Conservation (phyloP, 1,284 basidiomycete species). For the Pseudozyma flocculosa region DNA sequence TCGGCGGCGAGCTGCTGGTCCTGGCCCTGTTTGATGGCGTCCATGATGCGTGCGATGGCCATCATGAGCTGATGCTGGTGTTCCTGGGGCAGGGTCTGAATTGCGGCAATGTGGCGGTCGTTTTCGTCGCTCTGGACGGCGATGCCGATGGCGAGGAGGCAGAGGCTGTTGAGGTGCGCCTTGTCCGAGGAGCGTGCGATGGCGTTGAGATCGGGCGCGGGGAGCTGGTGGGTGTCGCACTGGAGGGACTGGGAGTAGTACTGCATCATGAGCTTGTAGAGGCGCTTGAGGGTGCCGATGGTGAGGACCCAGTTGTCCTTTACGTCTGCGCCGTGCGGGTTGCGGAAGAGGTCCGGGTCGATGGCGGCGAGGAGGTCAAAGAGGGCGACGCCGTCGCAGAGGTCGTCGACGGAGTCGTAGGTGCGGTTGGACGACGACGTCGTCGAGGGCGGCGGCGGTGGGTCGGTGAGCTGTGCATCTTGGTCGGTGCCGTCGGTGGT, state of each 20-base stretch:
- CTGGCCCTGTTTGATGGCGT: slow-evolving; percentile 18
- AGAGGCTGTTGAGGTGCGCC: slow-evolving; percentile 71
- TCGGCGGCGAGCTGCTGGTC: slow-evolving; percentile 10
- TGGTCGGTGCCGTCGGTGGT: too few species aligned
- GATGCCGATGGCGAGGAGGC: slow-evolving; percentile 83
- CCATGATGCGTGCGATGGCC: slow-evolving; percentile 59
- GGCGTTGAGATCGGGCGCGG: slow-evolving; percentile 54
- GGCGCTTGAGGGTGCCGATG: slow-evolving; percentile 77
- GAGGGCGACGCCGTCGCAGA: slow-evolving; percentile 44
- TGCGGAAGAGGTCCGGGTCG: slow-evolving; percentile 72
- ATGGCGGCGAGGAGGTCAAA: slow-evolving; percentile 45
- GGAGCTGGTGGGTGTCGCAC: slow-evolving; percentile 20
- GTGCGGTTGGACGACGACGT: not conserved
- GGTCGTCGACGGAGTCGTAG: slow-evolving; percentile 16
- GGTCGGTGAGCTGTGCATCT: slow-evolving; percentile 8
- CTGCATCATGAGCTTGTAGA: slow-evolving; percentile 82
- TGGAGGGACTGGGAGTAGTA: slow-evolving; percentile 61
- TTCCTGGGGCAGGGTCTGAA: slow-evolving; percentile 73
- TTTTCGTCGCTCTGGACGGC: slow-evolving; percentile 77
- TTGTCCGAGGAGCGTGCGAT: slow-evolving; percentile 74
- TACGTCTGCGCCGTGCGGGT: slow-evolving; percentile 35
- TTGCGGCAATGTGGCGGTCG: slow-evolving; percentile 77
- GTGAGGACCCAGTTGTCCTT: slow-evolving; percentile 84
- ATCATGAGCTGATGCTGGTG: slow-evolving; percentile 81
- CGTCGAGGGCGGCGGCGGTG: too few species aligned